Conservation (phyloP, 2,329 filamentous ascomycete species). For the Diplodia corticola region DNA sequence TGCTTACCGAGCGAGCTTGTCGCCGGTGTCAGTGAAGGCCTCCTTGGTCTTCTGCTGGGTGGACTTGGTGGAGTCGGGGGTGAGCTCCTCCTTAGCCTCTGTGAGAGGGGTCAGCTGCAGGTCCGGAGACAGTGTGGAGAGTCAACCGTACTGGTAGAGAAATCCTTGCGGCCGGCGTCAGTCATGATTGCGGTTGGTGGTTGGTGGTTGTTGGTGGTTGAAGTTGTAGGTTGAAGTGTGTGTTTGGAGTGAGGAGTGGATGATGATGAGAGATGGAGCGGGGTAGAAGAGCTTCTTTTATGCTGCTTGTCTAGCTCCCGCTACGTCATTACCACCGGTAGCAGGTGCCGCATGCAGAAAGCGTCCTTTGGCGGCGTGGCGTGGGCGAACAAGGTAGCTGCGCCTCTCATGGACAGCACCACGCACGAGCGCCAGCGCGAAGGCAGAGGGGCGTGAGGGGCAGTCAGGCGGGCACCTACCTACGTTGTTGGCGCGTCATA, state of each 20-base stretch:
- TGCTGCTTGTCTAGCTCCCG: not conserved
- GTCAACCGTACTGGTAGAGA: slow-evolving; percentile 47
- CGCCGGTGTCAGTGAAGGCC: slow-evolving; percentile 54
- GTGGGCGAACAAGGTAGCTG: not conserved
- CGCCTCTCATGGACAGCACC: not conserved
- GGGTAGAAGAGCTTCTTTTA: not conserved
- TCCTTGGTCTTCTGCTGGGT: slow-evolving; percentile 61
- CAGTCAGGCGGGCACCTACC: slow-evolving; percentile 13
- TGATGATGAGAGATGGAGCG: slow-evolving; percentile 19
- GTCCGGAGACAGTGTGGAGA: not conserved
- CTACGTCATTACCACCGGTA: slow-evolving; percentile 17
- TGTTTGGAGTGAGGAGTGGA: slow-evolving; percentile 19
- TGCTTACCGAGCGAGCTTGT: slow-evolving; percentile 55
- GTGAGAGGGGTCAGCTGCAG: slow-evolving; percentile 32
- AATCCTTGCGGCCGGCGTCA: slow-evolving; percentile 63
- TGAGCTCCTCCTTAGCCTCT: slow-evolving; percentile 59
- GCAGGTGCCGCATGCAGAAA: slow-evolving; percentile 9
- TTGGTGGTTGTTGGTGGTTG: slow-evolving; percentile 32
- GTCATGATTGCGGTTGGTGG: slow-evolving; percentile 55
- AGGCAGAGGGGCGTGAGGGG: not conserved
- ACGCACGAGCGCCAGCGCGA: not conserved
- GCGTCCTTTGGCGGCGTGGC: not conserved
- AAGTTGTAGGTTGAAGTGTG: slow-evolving; percentile 26
- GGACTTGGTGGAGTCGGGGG: slow-evolving; percentile 62
- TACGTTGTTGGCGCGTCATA: slow-evolving; percentile 15